Evolutionary conservation across 2,329 filamentous ascomycete genomes (phyloP).

Genomic region (Bisporella sp.): DNA sequence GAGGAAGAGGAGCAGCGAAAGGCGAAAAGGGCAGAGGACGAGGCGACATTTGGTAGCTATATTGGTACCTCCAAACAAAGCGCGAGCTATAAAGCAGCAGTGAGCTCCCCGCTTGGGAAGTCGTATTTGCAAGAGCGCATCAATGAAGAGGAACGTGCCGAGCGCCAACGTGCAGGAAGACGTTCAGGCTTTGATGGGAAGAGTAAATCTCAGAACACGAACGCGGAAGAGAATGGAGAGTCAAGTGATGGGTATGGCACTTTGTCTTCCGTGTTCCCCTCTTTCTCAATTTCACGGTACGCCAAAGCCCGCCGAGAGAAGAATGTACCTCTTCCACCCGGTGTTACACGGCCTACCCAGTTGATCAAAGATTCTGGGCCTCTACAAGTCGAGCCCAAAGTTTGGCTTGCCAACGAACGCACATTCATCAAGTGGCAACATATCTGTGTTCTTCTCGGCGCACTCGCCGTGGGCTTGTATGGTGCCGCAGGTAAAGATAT

Average conservation of each 20-base stretch:
- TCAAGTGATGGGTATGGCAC: constrained; percentile 40
- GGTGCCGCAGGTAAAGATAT: constrained; percentile 77
- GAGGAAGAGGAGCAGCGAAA: constrained; percentile 84
- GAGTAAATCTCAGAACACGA: constrained; percentile 14
- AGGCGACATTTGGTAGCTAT: constrained; percentile 83
- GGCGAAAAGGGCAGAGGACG: constrained; percentile 75
- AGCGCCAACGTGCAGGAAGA: constrained; percentile 22
- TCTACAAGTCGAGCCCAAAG: constrained; percentile 90
- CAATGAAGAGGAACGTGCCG: constrained; percentile 34
- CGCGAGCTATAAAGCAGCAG: constrained; percentile 49
- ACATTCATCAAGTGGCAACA: constrained; percentile 99
- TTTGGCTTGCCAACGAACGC: constrained; percentile 97
- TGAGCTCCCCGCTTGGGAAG: constrained; percentile 61
- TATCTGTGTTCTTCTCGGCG: constrained; percentile 80
- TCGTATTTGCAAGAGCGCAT: constrained; percentile 55
- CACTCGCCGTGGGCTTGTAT: constrained; percentile 76
- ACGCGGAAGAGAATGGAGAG: constrained; percentile 30
- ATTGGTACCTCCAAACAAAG: constrained; percentile 46
- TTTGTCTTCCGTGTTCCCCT: constrained; percentile 69
- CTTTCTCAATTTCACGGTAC: constrained; percentile 76
- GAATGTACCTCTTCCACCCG: constrained; percentile 63
- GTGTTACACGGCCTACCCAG: constrained; percentile 74
- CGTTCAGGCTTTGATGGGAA: constrained; percentile 1
- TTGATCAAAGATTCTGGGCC: constrained; percentile 96
- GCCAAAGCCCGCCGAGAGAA: constrained; percentile 48